Base-by-base conservation (phyloP, 331 rosid species). In the Arachis monticola region DNA sequence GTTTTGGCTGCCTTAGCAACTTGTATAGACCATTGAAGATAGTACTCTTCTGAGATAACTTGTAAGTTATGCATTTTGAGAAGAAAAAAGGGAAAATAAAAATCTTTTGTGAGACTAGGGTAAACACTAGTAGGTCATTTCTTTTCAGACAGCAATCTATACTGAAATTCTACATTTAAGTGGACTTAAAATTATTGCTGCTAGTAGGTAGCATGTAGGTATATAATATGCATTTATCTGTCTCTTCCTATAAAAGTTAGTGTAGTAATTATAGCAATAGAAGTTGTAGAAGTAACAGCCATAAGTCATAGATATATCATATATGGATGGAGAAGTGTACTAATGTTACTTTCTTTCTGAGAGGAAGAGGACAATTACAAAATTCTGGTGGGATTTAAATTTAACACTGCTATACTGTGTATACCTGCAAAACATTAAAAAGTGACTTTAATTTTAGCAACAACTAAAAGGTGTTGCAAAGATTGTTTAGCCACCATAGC, bases 251-350 rank as follows among this genome's bases (percentile, higher is more conserved):
- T 64, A 65, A 2, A 51, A 22, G 45, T 32, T 17, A 52, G 42
- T 60, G 51, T 71, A 74, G 38, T 45, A 74, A 11, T 41, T 64
- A 64, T 52, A 17, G 57, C 64, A 51, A 41, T 22, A 35, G 79
- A 74, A 5, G 57, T 45, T n/a, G 31, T 40, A 47, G 65, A 41
- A 55, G 11, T 3, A 41, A 64, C 46, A 11, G 10, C 65, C 50
- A 53, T 30, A 3, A 65, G 44, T 74, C 6, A 6, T 40, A 40
- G 57, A 63, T 63, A 6, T 52, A 47, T 51, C 4, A 35, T 35
- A 35, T 35, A 35, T 35, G 47, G 56, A 38, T 52, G 58, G 8
- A 44, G 45, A 4, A 44, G 41, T 64, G 30, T 52, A 22, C 72
- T 27, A 41, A 11, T 63, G 44, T 5, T 5, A 10, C 10, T 11